Evolutionary conservation across 73 alveolate genomes (phyloP).

Genomic region (Symbiodinium pilosum): DNA sequence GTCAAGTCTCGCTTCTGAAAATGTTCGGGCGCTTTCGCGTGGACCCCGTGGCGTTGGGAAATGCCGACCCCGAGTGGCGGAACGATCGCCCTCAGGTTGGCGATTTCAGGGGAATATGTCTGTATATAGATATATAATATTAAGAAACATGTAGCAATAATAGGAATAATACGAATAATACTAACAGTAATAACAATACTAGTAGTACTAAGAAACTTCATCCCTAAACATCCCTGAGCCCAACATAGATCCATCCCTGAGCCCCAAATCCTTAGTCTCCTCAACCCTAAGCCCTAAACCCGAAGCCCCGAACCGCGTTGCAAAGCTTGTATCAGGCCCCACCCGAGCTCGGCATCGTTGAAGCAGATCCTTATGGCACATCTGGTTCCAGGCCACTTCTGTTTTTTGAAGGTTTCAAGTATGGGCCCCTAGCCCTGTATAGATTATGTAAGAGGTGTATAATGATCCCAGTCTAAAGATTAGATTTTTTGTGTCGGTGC

Average conservation of each 20-base stretch:
- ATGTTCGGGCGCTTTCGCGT: constrained; percentile 48
- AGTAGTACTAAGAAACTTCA: no score
- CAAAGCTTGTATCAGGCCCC: neutral
- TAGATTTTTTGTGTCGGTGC: neutral
- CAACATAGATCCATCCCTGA: no score
- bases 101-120: no score
- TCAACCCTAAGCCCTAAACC: no score
- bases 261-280: no score
- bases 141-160: no score
- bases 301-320: no score
- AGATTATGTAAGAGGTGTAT: neutral
- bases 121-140: no score
- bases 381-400: neutral
- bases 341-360: neutral
- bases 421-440: neutral
- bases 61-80: constrained; percentile 92
- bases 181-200: no score
- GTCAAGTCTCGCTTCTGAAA: no score
- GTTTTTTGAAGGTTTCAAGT: neutral
- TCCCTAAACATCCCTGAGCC: no score
- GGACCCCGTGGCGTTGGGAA: constrained; percentile 87
- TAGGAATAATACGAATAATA: no score
- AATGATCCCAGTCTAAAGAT: neutral
- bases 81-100: constrained; percentile 11
- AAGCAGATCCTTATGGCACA: neutral